Percentiles rank a stretch among this genome's conserved stretches.
Evolutionary conservation across 164 flowering plant genomes (phyloP).

Genomic region (Taxillus chinensis): DNA sequence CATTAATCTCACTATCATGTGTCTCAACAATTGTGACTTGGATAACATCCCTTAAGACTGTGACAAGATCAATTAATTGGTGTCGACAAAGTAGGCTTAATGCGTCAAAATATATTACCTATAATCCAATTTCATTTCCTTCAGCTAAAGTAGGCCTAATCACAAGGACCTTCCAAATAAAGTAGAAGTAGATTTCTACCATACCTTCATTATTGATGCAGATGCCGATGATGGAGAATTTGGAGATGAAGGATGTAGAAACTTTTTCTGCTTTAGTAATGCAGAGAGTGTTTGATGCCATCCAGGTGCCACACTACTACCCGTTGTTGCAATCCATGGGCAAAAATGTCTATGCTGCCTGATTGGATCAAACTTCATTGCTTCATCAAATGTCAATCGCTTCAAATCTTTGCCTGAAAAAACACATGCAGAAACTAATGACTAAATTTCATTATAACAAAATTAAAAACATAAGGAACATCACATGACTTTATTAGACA

Average conservation of each 20-base stretch:
- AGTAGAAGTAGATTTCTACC: not conserved
- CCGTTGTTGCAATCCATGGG: slow-evolving; percentile 73
- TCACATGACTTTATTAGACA: too few species aligned
- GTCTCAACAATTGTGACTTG: too few species aligned
- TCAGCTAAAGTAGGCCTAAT: not conserved
- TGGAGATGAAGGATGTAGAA: slow-evolving; percentile 17
- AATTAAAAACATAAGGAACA: not conserved
- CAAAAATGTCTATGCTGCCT: slow-evolving; percentile 88
- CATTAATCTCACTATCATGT: too few species aligned
- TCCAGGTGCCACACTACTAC: slow-evolving; percentile 40
- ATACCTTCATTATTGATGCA: slow-evolving; percentile 49
- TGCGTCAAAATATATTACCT: too few species aligned
- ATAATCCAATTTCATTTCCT: too few species aligned
- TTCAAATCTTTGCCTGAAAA: slow-evolving; percentile 28
- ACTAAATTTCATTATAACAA: not conserved
- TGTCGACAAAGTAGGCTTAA: too few species aligned
- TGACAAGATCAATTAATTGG: too few species aligned
- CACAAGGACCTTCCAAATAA: not conserved
- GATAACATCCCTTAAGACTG: too few species aligned
- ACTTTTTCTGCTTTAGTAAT: slow-evolving; percentile 35
- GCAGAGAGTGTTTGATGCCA: slow-evolving; percentile 74
- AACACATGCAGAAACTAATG: not conserved
- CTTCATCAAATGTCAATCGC: slow-evolving; percentile 11
- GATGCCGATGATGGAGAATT: slow-evolving; percentile 31
- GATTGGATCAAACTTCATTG: slow-evolving; percentile 70